Evolutionary conservation across 441 rosid genomes (phyloP), one percentile per base, ranked within the genome.

Genomic region (Populus hybrid): DNA sequence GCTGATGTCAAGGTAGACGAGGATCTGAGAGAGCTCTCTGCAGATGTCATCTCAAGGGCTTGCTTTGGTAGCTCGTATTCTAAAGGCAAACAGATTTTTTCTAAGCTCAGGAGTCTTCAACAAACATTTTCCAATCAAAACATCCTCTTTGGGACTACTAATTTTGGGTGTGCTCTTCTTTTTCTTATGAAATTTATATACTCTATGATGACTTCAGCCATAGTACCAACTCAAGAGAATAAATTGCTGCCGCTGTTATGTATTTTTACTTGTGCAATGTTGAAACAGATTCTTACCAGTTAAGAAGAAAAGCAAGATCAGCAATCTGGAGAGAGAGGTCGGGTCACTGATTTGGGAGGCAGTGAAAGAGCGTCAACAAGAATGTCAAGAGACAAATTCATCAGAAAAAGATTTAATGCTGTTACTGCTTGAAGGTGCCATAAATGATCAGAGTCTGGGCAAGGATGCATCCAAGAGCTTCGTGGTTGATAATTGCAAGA

Each of bases 21-120:
- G 71, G 94, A 92, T 79, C 82, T 90, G 80, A 88, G 91, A 81
- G 87, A 85, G 11, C 77, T 84, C n/a, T 89, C 97, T 4, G 98
- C 91, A 18, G 90, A 92, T 73, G 92, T 93, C 21, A 90, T 93
- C 77, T 86, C 97, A 5, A 88, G 93, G 83, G 88, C 97, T 81
- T 92, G 93, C 79, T 92, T 93, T 83, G 97, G 98, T 20, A 90
- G 92, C 80, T 89, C 92, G 72, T 90, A 87, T 67, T 70, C 71
- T 14, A 85, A 87, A 86, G 97, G 97, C 78, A 86, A 87, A 82
- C 80, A 90, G 77, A 92, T 92, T 50, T 93, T 92, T 86, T 83
- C 90, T 63, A 92, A 89, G 89, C 95, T 93, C 67, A 85, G 95
- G 83, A 81, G 82, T 69, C 91, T 93, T 70, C 97, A 90, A 78